Evolutionary conservation across 441 rosid genomes (phyloP).

Genomic region (Adansonia gregorii): DNA sequence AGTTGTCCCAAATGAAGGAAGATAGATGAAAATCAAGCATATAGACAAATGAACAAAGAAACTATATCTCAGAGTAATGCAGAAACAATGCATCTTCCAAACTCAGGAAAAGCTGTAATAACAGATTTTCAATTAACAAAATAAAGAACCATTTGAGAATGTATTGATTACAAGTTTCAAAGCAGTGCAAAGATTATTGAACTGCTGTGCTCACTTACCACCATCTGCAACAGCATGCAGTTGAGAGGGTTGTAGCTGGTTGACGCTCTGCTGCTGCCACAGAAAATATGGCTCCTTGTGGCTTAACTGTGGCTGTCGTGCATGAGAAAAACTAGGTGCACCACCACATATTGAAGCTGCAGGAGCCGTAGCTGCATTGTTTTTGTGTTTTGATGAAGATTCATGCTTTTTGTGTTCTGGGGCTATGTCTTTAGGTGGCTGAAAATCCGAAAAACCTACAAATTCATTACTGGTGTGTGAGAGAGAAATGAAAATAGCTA

Average conservation of each 20-base stretch:
- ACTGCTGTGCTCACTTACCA: slow-evolving; percentile 10
- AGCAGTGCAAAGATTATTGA: background rate
- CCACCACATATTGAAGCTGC: background rate
- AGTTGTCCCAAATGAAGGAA: background rate
- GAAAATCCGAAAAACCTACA: slow-evolving; percentile 19
- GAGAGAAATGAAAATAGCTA: slow-evolving; percentile 16
- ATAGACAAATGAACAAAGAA: slow-evolving; percentile 5
- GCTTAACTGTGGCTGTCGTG: slow-evolving; percentile 22
- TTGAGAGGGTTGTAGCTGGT: slow-evolving; percentile 17
- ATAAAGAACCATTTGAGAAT: background rate
- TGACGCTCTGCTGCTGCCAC: slow-evolving; percentile 20
- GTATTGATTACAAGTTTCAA: background rate
- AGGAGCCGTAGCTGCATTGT: slow-evolving; percentile 15
- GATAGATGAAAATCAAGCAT: background rate
- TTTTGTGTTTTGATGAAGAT: slow-evolving; percentile 12
- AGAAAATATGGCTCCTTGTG: slow-evolving; percentile 19
- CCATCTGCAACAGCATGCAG: slow-evolving; percentile 21
- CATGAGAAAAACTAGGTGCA: slow-evolving; percentile 16
- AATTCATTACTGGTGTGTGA: background rate
- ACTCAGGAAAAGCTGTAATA: background rate
- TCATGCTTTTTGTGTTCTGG: slow-evolving; percentile 10
- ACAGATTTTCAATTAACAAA: background rate
- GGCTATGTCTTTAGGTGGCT: slow-evolving; percentile 4
- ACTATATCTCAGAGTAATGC: background rate
- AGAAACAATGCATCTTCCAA: background rate